Evolutionary conservation across 495 filamentous ascomycete species (phyloP), one percentile per base, ranked within the genome.

Genomic region (Beverwykella pulmonaria): DNA sequence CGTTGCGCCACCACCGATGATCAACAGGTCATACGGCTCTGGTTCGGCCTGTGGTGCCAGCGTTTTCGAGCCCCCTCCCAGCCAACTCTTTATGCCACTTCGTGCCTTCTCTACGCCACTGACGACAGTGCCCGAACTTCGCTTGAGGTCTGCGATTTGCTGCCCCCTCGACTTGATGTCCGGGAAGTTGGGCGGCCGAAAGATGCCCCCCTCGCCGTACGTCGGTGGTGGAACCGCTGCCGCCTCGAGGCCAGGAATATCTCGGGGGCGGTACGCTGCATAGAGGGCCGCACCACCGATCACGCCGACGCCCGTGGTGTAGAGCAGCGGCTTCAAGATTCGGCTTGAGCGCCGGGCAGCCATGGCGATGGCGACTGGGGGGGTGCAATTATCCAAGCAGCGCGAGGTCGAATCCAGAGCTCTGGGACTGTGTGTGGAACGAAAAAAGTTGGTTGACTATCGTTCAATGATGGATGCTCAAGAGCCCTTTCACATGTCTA

Each of bases 1-100:
- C 4, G 94, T 98, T 29, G 94, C 94, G 59, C 94, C 94, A 60
- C 86, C 93, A 53, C 94, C 94, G 75, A 98, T 95, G 34, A 98
- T 82, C 50, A 98, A 77, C 58, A 98, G 79, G 76, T 98, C 94
- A 77, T 98, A 98, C 34, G 79, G 71, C 53, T 79, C 78, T 36
- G 77, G 80, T 19, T 78, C 71, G 10, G 53, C 69, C 5, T 46
- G 62, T 48, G 67, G 59, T 14, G 47, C 26, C 66, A 65, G 20
- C 14, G 44, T 20, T 56, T 27, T 0, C 61, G 57, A 25, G 25
- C 65, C 23, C 52, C 48, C 49, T 3, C 68, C 55, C 36, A 73
- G 53, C 67, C 62, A 63, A n/a, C 55, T 50, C 15, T 34, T 55
- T 61, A 82, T 78, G 74, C 78, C 71, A 30, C 22, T 74, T 63